These are phyloP conservation scores for Pezicula rhizophila DNA, from an alignment of 2,329 filamentous ascomycete genomes.

Conservation along the genomic window DNA sequence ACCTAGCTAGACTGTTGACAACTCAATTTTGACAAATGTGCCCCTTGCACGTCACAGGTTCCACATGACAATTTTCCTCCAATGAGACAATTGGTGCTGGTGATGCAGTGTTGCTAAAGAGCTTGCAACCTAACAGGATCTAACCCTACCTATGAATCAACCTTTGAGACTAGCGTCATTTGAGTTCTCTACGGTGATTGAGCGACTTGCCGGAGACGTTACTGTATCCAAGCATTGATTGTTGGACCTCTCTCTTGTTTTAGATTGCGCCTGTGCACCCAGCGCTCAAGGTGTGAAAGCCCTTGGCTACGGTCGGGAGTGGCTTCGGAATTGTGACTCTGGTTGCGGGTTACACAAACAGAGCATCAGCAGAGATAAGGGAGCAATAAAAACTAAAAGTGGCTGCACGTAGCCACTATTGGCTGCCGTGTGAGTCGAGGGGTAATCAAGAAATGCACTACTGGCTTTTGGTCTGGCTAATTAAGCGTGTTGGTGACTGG, in stretches of 20 bases:
- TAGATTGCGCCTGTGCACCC: not conserved
- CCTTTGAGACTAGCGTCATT: not conserved
- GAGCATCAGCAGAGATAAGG: not conserved
- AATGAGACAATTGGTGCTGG: no score
- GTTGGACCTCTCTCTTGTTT: not conserved
- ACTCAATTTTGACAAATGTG: no score
- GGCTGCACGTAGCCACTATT: no score
- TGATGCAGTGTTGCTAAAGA: no score
- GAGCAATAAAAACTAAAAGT: not conserved
- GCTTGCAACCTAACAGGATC: no score
- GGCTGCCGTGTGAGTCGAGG: no score
- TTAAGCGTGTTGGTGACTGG: not conserved
- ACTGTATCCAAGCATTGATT: not conserved
- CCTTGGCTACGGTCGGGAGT: not conserved
- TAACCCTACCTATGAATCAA: no score
- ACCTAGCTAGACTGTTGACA: no score
- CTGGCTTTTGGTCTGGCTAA: not conserved
- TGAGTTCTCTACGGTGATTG: not conserved
- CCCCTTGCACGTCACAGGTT: no score
- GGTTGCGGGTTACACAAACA: constrained; percentile 16
- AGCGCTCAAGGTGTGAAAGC: not conserved
- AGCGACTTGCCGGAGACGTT: not conserved
- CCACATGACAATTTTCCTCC: no score
- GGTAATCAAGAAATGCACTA: not conserved
- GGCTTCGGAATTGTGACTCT: not conserved